phyloP scores from a whole-genome alignment of 2,329 filamentous ascomycete genomes.

The Pseudogymnoascus sp. region DNA sequence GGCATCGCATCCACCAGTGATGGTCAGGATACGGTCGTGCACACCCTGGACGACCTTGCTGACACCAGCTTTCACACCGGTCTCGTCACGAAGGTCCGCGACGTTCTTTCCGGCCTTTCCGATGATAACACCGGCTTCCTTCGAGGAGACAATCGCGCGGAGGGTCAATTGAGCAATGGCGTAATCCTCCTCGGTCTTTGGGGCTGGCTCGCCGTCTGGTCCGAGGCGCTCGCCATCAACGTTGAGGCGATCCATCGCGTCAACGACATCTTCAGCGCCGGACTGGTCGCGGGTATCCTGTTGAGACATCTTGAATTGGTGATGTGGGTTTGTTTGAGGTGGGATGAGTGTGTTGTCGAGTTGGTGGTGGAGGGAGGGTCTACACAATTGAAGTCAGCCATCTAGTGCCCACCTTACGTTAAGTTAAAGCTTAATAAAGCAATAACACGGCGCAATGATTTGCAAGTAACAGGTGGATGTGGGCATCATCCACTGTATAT shows the following conservation, averaged over 20 bases:
- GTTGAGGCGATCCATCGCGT: conserved; percentile 57
- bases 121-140: conserved; percentile 98
- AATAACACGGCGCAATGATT: neutral
- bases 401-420: neutral
- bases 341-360: neutral
- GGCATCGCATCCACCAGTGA: conserved; percentile 80
- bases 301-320: conserved; percentile 22
- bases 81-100: conserved; percentile 92
- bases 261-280: conserved; percentile 43
- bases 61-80: conserved; percentile 93
- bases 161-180: conserved; percentile 86
- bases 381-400: neutral
- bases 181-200: conserved; percentile 96
- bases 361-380: neutral
- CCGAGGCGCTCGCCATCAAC: conserved; percentile 47
- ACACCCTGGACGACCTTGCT: conserved; percentile 98
- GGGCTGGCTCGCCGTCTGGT: conserved; percentile 67
- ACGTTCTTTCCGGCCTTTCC: conserved; percentile 98
- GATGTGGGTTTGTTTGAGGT: conserved; percentile 6
- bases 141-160: conserved; percentile 95
- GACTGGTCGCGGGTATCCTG: conserved; percentile 25
- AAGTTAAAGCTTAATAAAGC: neutral
- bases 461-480: neutral
- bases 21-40: conserved; percentile 92
- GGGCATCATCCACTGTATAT: neutral